phyloP scores from a whole-genome alignment of 441 rosid species.

The Erysimum cheiri region DNA sequence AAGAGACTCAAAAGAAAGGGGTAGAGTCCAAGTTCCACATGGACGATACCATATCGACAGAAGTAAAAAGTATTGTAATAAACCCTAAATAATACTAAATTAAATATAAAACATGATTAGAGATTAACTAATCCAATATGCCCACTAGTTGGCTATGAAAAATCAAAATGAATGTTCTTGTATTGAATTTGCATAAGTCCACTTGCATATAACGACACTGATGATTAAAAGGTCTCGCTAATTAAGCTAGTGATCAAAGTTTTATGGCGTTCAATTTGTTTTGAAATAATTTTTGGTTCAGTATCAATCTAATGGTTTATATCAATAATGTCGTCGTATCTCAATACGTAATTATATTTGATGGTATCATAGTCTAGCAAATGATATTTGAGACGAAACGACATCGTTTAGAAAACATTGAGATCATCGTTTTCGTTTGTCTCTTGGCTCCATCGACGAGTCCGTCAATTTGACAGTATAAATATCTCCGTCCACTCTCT shows the following conservation, averaged over 20 bases:
- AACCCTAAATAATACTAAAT: no score
- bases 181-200: not conserved
- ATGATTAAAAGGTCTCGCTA: not conserved
- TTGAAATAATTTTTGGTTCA: no score
- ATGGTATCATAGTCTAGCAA: no score
- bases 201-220: not conserved
- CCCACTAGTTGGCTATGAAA: not conserved
- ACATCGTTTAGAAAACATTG: not conserved
- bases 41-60: not conserved
- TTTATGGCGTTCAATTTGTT: not conserved
- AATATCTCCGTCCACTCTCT: conserved; percentile 25
- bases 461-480: conserved; percentile 53
- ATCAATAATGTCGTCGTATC: no score
- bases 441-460: conserved; percentile 70
- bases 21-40: conserved; percentile 16
- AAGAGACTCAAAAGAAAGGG: not conserved
- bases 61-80: no score
- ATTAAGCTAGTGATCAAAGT: not conserved
- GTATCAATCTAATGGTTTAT: no score
- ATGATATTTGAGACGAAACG: not conserved
- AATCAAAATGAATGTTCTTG: not conserved
- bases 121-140: not conserved
- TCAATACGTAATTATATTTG: no score
- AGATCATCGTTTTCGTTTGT: conserved; percentile 31
- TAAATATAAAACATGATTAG: not conserved